Evolutionary conservation across 306 rosid species (phyloP).

Genomic region (Gleditsia sinensis): DNA sequence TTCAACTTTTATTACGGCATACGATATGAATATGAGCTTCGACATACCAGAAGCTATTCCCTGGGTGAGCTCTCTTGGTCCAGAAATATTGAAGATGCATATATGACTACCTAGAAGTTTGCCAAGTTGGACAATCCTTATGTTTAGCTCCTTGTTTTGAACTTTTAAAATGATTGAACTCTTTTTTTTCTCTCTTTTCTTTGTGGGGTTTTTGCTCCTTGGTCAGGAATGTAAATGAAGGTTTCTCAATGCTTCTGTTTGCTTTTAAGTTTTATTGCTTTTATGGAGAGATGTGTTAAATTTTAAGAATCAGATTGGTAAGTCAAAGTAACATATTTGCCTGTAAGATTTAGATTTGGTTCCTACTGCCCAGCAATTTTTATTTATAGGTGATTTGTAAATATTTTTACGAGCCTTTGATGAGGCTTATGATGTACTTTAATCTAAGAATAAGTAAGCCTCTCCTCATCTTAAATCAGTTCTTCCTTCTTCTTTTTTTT

Average conservation of each 20-base stretch:
- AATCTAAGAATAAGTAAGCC: too few species aligned
- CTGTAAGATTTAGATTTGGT: too few species aligned
- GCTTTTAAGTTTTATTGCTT: neutral
- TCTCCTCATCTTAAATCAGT: too few species aligned
- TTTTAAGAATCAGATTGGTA: too few species aligned
- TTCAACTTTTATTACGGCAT: neutral
- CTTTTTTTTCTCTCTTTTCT: constrained; percentile 11
- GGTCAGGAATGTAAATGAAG: constrained; percentile 17
- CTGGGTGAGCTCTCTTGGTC: constrained; percentile 30
- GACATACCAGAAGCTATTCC: neutral
- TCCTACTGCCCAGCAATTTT: too few species aligned
- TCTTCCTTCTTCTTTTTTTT: too few species aligned
- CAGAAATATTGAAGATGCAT: constrained; percentile 12
- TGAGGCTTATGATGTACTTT: too few species aligned
- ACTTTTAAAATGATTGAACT: constrained; percentile 10
- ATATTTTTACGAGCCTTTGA: too few species aligned
- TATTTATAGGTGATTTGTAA: too few species aligned
- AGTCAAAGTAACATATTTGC: too few species aligned
- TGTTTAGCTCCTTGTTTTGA: constrained; percentile 35
- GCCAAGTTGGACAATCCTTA: constrained; percentile 35
- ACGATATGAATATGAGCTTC: constrained; percentile 15
- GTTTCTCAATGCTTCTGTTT: neutral
- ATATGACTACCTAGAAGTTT: constrained; percentile 28
- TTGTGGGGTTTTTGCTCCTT: constrained; percentile 25
- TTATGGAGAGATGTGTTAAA: constrained; percentile 33